These are phyloP conservation scores for Solanum boliviense DNA, from an alignment of 257 asterid species.

Conservation along the genomic window DNA sequence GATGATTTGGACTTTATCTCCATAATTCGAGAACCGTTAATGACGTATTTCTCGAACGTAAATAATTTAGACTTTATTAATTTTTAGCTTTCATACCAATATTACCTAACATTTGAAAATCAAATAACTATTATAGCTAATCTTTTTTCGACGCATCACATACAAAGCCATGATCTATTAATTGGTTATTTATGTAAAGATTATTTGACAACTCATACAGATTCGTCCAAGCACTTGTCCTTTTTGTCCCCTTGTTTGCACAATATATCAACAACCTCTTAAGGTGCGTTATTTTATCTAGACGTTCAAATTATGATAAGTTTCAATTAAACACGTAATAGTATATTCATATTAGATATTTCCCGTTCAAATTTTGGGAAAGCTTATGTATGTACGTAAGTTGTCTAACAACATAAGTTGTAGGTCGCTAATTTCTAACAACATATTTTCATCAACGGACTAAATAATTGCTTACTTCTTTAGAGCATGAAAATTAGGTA, in stretches of 20 bases:
- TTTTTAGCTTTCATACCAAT: neutral
- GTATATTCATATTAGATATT: neutral
- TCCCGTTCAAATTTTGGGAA: neutral
- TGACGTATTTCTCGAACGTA: accelerated
- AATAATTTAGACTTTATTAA: neutral
- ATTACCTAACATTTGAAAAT: neutral
- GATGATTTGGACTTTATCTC: accelerated
- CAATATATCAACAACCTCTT: neutral
- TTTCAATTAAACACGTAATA: neutral
- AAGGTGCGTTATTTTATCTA: neutral
- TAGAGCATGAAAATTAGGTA: too few relatives aligned
- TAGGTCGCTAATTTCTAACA: too few relatives aligned
- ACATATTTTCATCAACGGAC: too few relatives aligned
- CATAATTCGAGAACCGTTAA: accelerated
- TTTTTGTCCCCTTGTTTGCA: neutral
- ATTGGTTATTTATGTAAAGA: neutral
- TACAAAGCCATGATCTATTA: neutral
- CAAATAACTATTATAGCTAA: neutral
- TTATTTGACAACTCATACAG: neutral
- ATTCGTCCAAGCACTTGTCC: too few relatives aligned
- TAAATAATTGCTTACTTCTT: too few relatives aligned
- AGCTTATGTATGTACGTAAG: too few relatives aligned
- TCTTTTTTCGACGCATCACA: neutral
- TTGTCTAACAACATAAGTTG: too few relatives aligned
- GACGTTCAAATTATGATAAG: accelerated